phyloP scores from a whole-genome alignment of 371 early-diverging fungal genomes.

The Massospora cicadina region DNA sequence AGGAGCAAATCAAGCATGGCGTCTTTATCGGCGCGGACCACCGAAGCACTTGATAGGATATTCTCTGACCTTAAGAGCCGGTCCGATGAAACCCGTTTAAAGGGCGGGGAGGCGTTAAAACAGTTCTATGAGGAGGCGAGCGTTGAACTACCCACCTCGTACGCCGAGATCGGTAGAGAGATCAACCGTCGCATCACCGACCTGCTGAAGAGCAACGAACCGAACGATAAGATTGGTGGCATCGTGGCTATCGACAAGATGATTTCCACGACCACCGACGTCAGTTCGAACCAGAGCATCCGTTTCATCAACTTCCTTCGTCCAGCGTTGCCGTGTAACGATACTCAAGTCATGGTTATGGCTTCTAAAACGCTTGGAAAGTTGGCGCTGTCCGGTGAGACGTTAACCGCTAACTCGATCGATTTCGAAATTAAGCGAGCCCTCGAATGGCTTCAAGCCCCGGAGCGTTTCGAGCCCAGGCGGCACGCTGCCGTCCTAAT shows the following conservation, averaged over 20 bases:
- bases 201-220: conserved; percentile 14
- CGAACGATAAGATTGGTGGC: conserved; percentile 15
- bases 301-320: conserved; percentile 75
- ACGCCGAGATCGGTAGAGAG: conserved; percentile 7
- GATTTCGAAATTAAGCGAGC: conserved; percentile 77
- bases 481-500: conserved; percentile 79
- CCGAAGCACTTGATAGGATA: background rate
- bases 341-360: conserved; percentile 63
- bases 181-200: conserved; percentile 14
- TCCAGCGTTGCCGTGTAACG: conserved; percentile 62
- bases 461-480: conserved; percentile 51
- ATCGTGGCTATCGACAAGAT: conserved; percentile 41
- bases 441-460: conserved; percentile 76
- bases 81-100: conserved; percentile 10
- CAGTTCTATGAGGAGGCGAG: conserved; percentile 3
- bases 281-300: conserved; percentile 58
- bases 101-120: conserved; percentile 4
- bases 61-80: conserved; percentile 3
- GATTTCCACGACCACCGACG: conserved; percentile 71
- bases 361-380: conserved; percentile 65
- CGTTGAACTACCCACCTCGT: background rate
- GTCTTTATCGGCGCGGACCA: background rate
- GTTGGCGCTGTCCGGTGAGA: conserved; percentile 53
- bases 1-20: too few species aligned
- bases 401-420: conserved; percentile 65